phyloP scores from a whole-genome alignment of 441 rosid species.

The Francoa sonchifolia region DNA sequence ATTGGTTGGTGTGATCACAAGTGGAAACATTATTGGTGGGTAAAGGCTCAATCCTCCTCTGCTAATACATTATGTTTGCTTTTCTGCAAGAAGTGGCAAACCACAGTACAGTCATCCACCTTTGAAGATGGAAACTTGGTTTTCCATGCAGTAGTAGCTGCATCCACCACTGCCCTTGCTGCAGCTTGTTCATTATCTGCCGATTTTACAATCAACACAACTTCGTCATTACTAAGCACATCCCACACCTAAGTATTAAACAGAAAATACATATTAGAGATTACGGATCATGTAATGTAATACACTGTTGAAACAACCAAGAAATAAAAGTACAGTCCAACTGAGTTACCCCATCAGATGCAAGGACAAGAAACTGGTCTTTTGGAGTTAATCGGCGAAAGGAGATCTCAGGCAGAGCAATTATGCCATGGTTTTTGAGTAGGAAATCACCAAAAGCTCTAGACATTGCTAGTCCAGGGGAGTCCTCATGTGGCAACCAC shows the following conservation, averaged over 20 bases:
- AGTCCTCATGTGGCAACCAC: conserved; percentile 65
- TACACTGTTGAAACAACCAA: not conserved
- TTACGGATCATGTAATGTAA: not conserved
- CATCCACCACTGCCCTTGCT: conserved; percentile 51
- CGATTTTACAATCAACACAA: conserved; percentile 32
- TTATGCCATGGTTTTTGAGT: conserved; percentile 57
- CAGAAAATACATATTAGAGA: not conserved
- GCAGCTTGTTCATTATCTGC: conserved; percentile 33
- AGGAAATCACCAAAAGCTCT: conserved; percentile 70
- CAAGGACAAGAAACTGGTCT: conserved; percentile 56
- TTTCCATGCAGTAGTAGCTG: conserved; percentile 50
- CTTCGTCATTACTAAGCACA: conserved; percentile 60
- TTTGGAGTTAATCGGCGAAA: conserved; percentile 32
- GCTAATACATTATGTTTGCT: conserved; percentile 5
- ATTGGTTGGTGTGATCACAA: too few species aligned
- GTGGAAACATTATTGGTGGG: too few species aligned
- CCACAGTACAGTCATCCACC: conserved; percentile 55
- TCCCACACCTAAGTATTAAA: conserved; percentile 48
- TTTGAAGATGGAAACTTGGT: conserved; percentile 41
- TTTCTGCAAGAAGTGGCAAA: conserved; percentile 45
- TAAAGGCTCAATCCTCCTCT: not conserved
- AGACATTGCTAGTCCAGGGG: conserved; percentile 81
- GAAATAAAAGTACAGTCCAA: not conserved
- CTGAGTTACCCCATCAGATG: conserved; percentile 63
- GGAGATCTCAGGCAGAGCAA: conserved; percentile 55